Evolutionary conservation across 192 early-diverging fungal species (phyloP).

Genomic region (Dimargaris cristalligena): DNA sequence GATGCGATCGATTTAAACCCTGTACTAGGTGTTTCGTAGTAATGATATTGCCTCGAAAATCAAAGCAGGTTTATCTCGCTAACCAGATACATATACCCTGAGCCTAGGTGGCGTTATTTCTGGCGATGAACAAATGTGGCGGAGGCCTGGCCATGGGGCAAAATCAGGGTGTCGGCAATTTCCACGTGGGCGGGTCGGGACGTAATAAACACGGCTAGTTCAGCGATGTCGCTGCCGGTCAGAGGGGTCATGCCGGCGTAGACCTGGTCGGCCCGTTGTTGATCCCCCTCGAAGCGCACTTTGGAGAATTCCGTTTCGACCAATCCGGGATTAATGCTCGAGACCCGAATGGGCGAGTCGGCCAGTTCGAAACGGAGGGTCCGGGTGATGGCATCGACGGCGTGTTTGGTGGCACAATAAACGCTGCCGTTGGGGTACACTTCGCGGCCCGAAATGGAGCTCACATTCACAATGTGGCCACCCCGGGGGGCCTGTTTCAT

Average conservation of each 20-base stretch:
- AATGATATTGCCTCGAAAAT: no score
- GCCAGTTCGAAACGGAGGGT: conserved; percentile 60
- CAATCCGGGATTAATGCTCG: conserved; percentile 61
- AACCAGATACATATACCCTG: no score
- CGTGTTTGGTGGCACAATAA: conserved; percentile 73
- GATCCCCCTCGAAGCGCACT: conserved; percentile 56
- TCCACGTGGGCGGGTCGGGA: conserved; percentile 10
- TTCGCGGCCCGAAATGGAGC: conserved; percentile 47
- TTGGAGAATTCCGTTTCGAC: conserved; percentile 87
- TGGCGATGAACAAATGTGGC: no score
- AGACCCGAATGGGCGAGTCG: conserved; percentile 51
- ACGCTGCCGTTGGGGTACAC: conserved; percentile 55
- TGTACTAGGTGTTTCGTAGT: no score
- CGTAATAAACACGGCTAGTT: conserved; percentile 3
- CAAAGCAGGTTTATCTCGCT: no score
- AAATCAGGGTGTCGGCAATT: not conserved
- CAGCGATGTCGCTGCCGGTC: conserved; percentile 1
- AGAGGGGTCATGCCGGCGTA: conserved; percentile 45
- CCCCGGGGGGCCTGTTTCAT: conserved; percentile 41
- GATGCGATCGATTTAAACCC: no score
- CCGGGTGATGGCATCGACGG: conserved; percentile 63
- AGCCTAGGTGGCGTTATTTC: no score
- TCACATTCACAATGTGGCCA: conserved; percentile 78
- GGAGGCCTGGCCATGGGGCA: conserved; percentile 10
- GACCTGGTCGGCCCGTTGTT: conserved; percentile 42